Conservation (phyloP, 2,329 filamentous ascomycete species). For the Fusarium tjaetaba region DNA sequence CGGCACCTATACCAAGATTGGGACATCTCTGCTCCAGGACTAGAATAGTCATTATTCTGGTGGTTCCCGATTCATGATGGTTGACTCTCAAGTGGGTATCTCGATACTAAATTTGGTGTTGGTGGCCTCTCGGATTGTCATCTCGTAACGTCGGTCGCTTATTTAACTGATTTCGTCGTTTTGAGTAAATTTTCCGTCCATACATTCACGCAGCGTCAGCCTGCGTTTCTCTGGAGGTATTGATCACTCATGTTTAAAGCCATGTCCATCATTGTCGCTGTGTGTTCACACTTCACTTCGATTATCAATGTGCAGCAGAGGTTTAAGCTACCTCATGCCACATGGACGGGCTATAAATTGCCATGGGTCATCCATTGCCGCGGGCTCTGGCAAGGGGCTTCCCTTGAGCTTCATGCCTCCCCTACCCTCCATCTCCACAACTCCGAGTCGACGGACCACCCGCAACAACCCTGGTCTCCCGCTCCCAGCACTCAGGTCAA, state of each 20-base stretch:
- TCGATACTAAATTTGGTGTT: slow-evolving; percentile 3
- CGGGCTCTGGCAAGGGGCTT: slow-evolving; percentile 42
- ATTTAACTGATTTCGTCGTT: slow-evolving; percentile 25
- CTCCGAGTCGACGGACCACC: slow-evolving; percentile 39
- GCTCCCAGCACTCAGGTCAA: slow-evolving; percentile 38
- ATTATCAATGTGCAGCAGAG: slow-evolving; percentile 13
- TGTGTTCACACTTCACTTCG: slow-evolving; percentile 14
- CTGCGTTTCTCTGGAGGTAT: not conserved
- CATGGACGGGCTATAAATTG: slow-evolving; percentile 25
- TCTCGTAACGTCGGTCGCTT: slow-evolving; percentile 33
- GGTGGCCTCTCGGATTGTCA: slow-evolving; percentile 22
- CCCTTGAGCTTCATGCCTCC: slow-evolving; percentile 31
- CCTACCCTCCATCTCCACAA: slow-evolving; percentile 37
- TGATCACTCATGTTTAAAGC: not conserved
- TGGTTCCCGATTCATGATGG: slow-evolving; percentile 22
- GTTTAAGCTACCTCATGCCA: slow-evolving; percentile 4
- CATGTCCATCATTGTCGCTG: not conserved
- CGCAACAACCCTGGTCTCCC: slow-evolving; percentile 44
- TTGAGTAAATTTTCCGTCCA: slow-evolving; percentile 15
- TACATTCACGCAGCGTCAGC: not conserved
- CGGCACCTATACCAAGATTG: slow-evolving; percentile 1
- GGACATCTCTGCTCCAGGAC: not conserved
- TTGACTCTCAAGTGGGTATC: slow-evolving; percentile 25
- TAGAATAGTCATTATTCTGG: slow-evolving; percentile 10
- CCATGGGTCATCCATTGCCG: slow-evolving; percentile 38